Base-by-base conservation (phyloP, 2,329 filamentous ascomycete genomes). In the Ampelomyces quisqualis region DNA sequence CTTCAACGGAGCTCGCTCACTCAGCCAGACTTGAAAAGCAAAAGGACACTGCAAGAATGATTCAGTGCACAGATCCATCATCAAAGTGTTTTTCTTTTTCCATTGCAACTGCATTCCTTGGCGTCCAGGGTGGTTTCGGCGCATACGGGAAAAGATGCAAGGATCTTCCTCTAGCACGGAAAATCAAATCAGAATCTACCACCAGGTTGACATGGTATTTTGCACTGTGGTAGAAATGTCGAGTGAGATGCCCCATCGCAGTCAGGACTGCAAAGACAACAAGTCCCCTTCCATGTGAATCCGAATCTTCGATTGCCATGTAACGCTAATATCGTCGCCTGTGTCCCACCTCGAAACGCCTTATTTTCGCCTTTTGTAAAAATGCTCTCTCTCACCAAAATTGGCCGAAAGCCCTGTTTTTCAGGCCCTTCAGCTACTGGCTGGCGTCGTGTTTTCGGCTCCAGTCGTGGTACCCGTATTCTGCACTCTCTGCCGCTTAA, bases 401-500 rank as follows among this genome's bases (percentile, higher is more conserved):
- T n/a, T n/a, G n/a, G n/a, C n/a, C n/a, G n/a, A n/a, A n/a, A n/a
- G 27, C 11, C 27, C 7, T 11, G 14, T 17, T 34, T 5, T 17
- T 11, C 13, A 24, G 14, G 2, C 14, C n/a, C 8, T 18, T 44
- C 15, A 42, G 7, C 20, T 22, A 17, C 23, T 27, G 15, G 32
- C 45, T 7, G 47, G 42, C 5, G 33, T 47, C 3, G 31, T 34
- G 36, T 63, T 64, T 34, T 66, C 59, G 10, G 31, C 39, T 3
- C 53, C 60, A 0, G 45, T 38, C 11, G 38, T 30, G 7, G 15
- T 7, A 2, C 29, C 15, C 3, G 15, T 13, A n/a, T 15, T 43
- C 14, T 70, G 70, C 9, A 70, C 45, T 44, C 62, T 71, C 23
- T 60, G 52, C 48, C 69, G 73, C 60, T 75, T 75, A 3, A 60